phyloP scores from a whole-genome alignment of 371 early-diverging fungal species.

The Rhizopus stolonifer region DNA sequence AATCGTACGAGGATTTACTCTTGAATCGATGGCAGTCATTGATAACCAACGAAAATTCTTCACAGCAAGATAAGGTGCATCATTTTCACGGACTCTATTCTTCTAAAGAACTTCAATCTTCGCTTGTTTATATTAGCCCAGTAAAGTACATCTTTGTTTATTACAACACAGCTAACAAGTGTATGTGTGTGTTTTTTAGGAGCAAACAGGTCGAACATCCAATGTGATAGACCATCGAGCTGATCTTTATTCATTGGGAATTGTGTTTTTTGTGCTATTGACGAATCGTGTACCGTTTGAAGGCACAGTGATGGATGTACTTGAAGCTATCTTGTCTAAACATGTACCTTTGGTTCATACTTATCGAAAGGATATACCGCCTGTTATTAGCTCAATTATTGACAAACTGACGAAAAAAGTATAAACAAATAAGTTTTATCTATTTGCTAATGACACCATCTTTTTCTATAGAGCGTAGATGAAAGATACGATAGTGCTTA shows the following conservation, averaged over 20 bases:
- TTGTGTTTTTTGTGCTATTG: slow-evolving; percentile 51
- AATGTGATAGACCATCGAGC: slow-evolving; percentile 57
- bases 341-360: slow-evolving; percentile 49
- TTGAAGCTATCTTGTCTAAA: slow-evolving; percentile 51
- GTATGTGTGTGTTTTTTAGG: slow-evolving; percentile 25
- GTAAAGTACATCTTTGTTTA: too few species aligned
- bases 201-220: slow-evolving; percentile 61
- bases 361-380: slow-evolving; percentile 52
- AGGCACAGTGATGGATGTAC: slow-evolving; percentile 51
- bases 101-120: slow-evolving; percentile 33
- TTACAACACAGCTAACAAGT: background rate
- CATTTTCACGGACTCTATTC: slow-evolving; percentile 11
- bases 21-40: slow-evolving; percentile 37
- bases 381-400: slow-evolving; percentile 51
- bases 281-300: slow-evolving; percentile 50
- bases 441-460: background rate
- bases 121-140: slow-evolving; percentile 40
- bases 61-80: background rate
- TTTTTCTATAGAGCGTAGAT: slow-evolving; percentile 45
- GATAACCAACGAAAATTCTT: slow-evolving; percentile 10
- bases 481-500: slow-evolving; percentile 57
- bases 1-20: slow-evolving; percentile 40
- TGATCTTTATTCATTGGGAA: slow-evolving; percentile 56
- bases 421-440: slow-evolving; percentile 1
- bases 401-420: slow-evolving; percentile 61